phyloP scores from a whole-genome alignment of 116 monocot species.

The Iris pallida region DNA sequence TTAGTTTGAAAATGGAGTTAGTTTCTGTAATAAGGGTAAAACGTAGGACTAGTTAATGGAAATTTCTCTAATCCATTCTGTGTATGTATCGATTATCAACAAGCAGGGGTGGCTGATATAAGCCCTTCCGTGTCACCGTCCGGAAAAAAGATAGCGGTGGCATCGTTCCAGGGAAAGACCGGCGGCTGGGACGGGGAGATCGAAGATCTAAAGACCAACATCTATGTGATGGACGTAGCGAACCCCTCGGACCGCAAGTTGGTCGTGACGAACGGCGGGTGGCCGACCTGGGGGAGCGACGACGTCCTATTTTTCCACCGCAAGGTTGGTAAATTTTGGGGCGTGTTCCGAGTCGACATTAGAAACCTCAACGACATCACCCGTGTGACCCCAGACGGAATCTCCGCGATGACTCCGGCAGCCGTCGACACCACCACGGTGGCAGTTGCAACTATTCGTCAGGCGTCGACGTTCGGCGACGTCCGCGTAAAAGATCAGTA shows the following conservation, averaged over 20 bases:
- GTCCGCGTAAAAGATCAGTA: conserved; percentile 1
- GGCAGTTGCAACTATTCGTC: background rate
- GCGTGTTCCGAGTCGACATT: conserved; percentile 2
- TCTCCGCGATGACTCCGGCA: conserved; percentile 1
- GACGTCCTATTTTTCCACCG: conserved; percentile 5
- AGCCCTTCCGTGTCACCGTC: conserved; percentile 1
- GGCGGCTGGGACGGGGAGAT: conserved; percentile 7
- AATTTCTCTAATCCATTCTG: background rate
- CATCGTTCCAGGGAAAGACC: background rate
- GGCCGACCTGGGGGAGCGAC: too few species aligned
- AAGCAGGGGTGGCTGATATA: background rate
- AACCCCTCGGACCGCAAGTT: background rate
- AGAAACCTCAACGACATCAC: background rate
- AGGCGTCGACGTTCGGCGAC: background rate
- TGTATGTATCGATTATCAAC: background rate
- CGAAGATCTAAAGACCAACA: conserved; percentile 1
- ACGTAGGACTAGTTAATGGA: too few species aligned
- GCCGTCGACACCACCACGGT: background rate
- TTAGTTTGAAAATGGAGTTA: too few species aligned
- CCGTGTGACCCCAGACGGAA: background rate
- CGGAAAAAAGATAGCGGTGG: conserved; percentile 5
- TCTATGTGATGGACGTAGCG: conserved; percentile 2
- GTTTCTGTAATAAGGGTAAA: too few species aligned
- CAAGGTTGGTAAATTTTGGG: background rate
- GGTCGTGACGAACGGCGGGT: conserved; percentile 6